Base-by-base conservation (phyloP, 2,329 filamentous ascomycete species). In the Arthroderma uncinatum region DNA sequence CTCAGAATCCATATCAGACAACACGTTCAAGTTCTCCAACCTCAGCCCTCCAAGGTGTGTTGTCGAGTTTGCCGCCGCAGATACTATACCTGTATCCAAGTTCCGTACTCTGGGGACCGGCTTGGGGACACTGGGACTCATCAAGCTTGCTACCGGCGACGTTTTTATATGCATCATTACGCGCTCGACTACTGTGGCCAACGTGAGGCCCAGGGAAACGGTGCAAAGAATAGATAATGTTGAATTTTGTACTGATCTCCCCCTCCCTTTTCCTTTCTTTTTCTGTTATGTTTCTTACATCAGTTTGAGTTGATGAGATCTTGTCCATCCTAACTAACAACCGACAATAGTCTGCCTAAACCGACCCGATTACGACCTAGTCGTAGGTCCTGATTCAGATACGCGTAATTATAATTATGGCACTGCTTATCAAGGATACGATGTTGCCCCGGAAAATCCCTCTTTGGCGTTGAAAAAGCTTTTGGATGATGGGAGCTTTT, bases 101-200 rank as follows among this genome's bases (percentile, higher is more conserved):
- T 96, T 92, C 72, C 83, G 88, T 44, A 79, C 84, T 10, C 75
- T 96, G 59, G 87, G 87, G 50, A 84, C 84, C 14, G 86, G 91
- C 34, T 85, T 89, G 68, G 92, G 92, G 57, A 97, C 91, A 0
- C 76, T 97, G 48, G 92, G 92, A 1, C 76, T 97, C 60, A 92
- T 96, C 64, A 86, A 89, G 0, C 80, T 95, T 61, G 47, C 25
- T 2, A 83, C 84, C 61, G 80, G 83, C 59, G 89, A 96, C 74
- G 85, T 96, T 12, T 97, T 97, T 69, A 77, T 97, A 14, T 93
- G 90, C 60, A 86, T 96, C 58, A 87, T 97, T 55, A 94, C 87
- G 28, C 82, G 84, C 48, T 86, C 89, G 37, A 80, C 82, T 19
- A 83, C 85, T 60, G 89, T 91, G 4, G 92, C 91, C 14, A 89